Percentiles rank a stretch among this genome's conserved stretches.
phyloP scores from a whole-genome alignment of 1,284 basidiomycete genomes.

The Pascua sp. region DNA sequence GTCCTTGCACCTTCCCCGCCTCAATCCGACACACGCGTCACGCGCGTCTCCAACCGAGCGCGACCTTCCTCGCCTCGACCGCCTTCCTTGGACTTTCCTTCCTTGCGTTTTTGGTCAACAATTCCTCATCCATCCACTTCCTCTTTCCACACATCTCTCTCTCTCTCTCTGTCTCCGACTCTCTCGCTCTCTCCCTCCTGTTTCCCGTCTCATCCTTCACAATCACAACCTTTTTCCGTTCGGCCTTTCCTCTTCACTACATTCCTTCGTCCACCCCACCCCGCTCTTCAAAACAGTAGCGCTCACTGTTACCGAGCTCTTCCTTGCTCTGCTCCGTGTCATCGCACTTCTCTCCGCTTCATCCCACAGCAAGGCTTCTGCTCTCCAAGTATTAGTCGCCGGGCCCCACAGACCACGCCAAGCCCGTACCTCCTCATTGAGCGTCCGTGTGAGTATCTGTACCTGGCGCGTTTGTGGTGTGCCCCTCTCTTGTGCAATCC shows the following conservation, averaged over 20 bases:
- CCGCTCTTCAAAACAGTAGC: neutral
- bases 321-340: neutral
- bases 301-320: neutral
- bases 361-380: neutral
- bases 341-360: neutral
- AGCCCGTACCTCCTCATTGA: no score
- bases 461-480: no score
- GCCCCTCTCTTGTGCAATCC: no score
- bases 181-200: neutral
- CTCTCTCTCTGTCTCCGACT: neutral
- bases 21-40: no score
- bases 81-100: no score
- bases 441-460: no score
- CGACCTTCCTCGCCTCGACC: no score
- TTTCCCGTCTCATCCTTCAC: neutral
- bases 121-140: neutral
- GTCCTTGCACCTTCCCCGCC: no score
- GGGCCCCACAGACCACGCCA: no score
- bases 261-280: neutral
- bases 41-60: no score
- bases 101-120: no score
- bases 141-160: neutral
- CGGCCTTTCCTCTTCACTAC: neutral
- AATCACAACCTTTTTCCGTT: neutral
- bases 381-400: no score